Percentiles rank a stretch among this genome's conserved stretches.
Evolutionary conservation across 345 rosid species (phyloP).

Genomic region (Turritis glabra): DNA sequence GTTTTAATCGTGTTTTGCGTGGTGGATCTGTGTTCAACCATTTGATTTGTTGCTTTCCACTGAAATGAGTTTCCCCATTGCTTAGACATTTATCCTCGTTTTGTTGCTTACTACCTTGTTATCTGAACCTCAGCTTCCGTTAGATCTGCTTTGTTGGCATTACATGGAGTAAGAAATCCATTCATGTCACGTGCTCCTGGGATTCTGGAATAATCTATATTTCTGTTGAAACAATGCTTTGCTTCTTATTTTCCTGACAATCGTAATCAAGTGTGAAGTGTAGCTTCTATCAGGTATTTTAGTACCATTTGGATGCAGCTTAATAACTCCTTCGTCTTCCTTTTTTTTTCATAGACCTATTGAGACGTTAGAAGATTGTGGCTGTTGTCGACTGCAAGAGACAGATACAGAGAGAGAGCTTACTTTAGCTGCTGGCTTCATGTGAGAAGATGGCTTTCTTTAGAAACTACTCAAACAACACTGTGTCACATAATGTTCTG

Average conservation of each 20-base stretch:
- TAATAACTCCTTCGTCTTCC: constrained; percentile 11
- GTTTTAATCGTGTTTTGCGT: constrained; percentile 24
- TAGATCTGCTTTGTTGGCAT: constrained; percentile 16
- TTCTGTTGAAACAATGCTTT: neutral
- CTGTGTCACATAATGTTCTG: constrained; percentile 52
- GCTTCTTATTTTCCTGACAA: neutral
- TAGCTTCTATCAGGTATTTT: neutral
- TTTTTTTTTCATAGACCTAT: constrained; percentile 29
- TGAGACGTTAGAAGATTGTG: constrained; percentile 21
- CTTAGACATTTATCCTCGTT: constrained; percentile 12
- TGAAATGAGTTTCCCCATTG: constrained; percentile 18
- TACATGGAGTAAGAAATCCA: neutral
- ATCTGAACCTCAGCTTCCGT: neutral
- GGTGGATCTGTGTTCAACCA: constrained; percentile 57
- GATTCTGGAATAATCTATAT: neutral
- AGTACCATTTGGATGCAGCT: constrained; percentile 12
- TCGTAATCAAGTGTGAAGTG: constrained; percentile 7
- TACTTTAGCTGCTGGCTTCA: constrained; percentile 40
- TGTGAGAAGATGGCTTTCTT: constrained; percentile 83
- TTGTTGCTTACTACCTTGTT: neutral
- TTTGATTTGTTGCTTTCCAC: constrained; percentile 18
- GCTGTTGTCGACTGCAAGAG: neutral
- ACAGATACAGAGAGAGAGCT: neutral
- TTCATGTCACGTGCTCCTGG: constrained; percentile 1
- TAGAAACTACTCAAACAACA: constrained; percentile 65